Percentiles rank a stretch among this genome's conserved stretches.
These are phyloP conservation scores for Botrytis porri DNA, from an alignment of 2,329 filamentous ascomycete species.

Conservation along the genomic window DNA sequence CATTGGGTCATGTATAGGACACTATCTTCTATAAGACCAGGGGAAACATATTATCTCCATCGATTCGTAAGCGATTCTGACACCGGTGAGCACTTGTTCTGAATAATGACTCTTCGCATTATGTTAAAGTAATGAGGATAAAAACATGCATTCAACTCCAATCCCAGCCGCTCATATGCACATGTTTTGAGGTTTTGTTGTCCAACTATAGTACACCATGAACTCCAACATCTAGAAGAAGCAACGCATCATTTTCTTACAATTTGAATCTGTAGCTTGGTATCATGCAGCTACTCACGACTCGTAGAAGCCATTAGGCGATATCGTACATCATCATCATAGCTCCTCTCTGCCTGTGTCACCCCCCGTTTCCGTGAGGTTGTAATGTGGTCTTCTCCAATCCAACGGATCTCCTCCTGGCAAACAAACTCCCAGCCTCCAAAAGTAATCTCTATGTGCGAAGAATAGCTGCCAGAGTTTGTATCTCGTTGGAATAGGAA, in stretches of 20 bases:
- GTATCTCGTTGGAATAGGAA: conserved; percentile 47
- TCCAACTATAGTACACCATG: not conserved
- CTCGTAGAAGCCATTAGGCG: not conserved
- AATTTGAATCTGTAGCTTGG: not conserved
- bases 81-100: not conserved
- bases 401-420: conserved; percentile 72
- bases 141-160: not conserved
- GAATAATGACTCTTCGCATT: not conserved
- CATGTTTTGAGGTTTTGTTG: not conserved
- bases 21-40: not conserved
- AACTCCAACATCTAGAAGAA: not conserved
- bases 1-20: not conserved
- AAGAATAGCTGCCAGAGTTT: conserved; percentile 92
- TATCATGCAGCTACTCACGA: not conserved
- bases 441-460: conserved; percentile 95
- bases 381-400: conserved; percentile 57
- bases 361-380: conserved; percentile 36
- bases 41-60: not conserved
- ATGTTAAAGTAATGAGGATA: too few relatives aligned
- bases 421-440: conserved; percentile 84
- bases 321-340: not conserved
- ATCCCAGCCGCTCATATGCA: not conserved
- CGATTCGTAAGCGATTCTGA: not conserved
- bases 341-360: not conserved
- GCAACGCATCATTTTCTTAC: not conserved